Percentiles rank a stretch among this genome's conserved stretches.
These are phyloP conservation scores for Pinus albicaulis DNA, from an alignment of 75 land plant species.

Conservation along the genomic window DNA sequence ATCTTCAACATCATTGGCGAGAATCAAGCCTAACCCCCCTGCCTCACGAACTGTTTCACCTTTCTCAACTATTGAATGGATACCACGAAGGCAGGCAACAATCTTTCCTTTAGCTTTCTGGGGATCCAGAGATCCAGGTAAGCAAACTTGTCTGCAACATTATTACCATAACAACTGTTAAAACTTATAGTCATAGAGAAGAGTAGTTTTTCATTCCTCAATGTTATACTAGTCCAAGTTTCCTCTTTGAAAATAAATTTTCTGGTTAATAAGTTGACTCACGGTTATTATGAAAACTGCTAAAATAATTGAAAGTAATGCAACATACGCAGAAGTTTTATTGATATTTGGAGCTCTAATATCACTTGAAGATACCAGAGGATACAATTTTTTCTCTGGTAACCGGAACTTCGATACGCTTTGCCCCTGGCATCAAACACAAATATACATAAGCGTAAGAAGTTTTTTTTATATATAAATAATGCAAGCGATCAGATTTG, in stretches of 20 bases:
- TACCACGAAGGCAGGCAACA: slow-evolving; percentile 35
- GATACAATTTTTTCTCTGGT: slow-evolving; percentile 12
- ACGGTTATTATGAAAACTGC: neutral
- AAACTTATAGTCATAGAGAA: neutral
- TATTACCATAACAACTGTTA: neutral
- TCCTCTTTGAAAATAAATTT: no score
- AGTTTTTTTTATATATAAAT: neutral
- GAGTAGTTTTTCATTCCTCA: neutral
- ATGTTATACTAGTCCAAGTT: neutral
- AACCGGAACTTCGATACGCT: slow-evolving; percentile 10
- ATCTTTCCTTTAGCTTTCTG: slow-evolving; percentile 49
- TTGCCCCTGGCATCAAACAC: slow-evolving; percentile 12
- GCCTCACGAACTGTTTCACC: slow-evolving; percentile 30
- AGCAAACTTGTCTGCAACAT: slow-evolving; percentile 33
- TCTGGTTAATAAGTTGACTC: neutral
- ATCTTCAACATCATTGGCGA: slow-evolving; percentile 9
- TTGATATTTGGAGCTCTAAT: neutral
- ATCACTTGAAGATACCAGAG: slow-evolving; percentile 17
- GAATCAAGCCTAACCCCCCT: slow-evolving; percentile 41
- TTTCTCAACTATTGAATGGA: slow-evolving; percentile 19
- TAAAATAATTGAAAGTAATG: neutral
- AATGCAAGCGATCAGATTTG: neutral
- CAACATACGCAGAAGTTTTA: neutral
- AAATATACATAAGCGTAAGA: slow-evolving; percentile 2
- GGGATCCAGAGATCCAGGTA: slow-evolving; percentile 24